Base-by-base conservation (phyloP, 2,329 filamentous ascomycete species). In the Aspergillus pseudoterreus region DNA sequence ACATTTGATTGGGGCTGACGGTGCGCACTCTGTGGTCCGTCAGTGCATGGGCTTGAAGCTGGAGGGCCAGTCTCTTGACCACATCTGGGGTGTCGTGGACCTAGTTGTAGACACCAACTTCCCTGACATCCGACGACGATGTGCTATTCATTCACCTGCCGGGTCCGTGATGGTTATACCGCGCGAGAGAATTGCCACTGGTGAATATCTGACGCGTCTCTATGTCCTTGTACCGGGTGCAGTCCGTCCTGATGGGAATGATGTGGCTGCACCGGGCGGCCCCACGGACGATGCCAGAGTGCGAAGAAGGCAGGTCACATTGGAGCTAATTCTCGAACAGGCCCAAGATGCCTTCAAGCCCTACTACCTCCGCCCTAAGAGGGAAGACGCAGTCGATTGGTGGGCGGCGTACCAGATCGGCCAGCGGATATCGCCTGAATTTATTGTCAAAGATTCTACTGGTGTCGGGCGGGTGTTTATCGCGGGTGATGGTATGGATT, bases 161-260 rank as follows among this genome's bases (percentile, higher is more conserved):
- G 87, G 88, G 2, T 89, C 86, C 12, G 84, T 90, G 63, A 88
- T 91, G 82, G 84, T 90, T 6, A 90, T 92, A 51, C 87, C 87
- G 0, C 78, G 86, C 30, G 86, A 89, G 65, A 75, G 76, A 2
- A 77, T 80, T 47, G 70, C 70, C 21, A 70, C 81, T 51, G 81
- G 83, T 54, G 81, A 87, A 72, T 84, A 87, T 46, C 79, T 86
- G n/a, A 78, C 88, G n/a, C 86, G 88, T 58, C 82, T 89, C 47
- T 87, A 89, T 55, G 70, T 74, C 21, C 70, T 73, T 49, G 63
- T 74, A 6, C 64, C 64, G 1, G 68, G 61, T 2, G 60, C 58
- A 45, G 60, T 64, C 11, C 57, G 58, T 2, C 57, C 62, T 1
- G 63, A 64, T 41, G 59, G 48, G 8, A 58, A 63, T 8, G n/a